Evolutionary conservation across 2,329 filamentous ascomycete genomes (phyloP), one percentile per base, ranked within the genome.

Genomic region (Colletotrichum camelliae): DNA sequence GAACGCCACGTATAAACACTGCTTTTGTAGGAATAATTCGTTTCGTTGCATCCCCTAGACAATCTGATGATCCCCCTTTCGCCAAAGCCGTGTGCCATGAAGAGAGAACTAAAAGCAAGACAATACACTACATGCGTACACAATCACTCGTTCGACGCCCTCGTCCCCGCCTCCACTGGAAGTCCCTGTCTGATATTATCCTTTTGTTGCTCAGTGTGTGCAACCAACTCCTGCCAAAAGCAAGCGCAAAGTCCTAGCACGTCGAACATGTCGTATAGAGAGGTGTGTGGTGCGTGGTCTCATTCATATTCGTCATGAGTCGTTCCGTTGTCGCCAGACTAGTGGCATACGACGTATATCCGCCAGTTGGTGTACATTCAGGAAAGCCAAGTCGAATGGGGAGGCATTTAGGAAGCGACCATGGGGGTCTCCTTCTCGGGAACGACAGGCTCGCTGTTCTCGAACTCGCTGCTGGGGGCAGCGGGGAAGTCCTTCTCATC

Each of bases 401-500:
- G 55, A 33, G 16, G 29, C 55, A 52, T 35, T 77, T 79, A 79
- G 55, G 77, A 80, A 43, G 77, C 75, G 13, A 76, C 65, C 74
- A 80, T 77, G 35, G 80, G 73, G 43, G 80, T 79, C 74, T 81
- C 77, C 39, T 81, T 78, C 37, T 79, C 80, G 37, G 83, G 78
- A 61, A 80, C 78, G 37, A 79, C 77, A 61, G 82, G 80, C 24
- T 78, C 77, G 27, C 55, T 15, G 37, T 35, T 62, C 74, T 70
- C 64, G 27, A 77, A 60, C 48, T 78, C 77, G 29, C 33, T 70
- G 57, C 70, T 77, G 29, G 77, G 78, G 21, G 77, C 74, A 60
- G 77, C 66, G 13, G 78, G 79, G 69, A 80, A 80, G 74, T 79
- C 78, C 52, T 75, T 55, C 69, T 78, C 77, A 62, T 77, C 78